phyloP scores from a whole-genome alignment of 257 asterid species.

The Nicotiana paniculata region DNA sequence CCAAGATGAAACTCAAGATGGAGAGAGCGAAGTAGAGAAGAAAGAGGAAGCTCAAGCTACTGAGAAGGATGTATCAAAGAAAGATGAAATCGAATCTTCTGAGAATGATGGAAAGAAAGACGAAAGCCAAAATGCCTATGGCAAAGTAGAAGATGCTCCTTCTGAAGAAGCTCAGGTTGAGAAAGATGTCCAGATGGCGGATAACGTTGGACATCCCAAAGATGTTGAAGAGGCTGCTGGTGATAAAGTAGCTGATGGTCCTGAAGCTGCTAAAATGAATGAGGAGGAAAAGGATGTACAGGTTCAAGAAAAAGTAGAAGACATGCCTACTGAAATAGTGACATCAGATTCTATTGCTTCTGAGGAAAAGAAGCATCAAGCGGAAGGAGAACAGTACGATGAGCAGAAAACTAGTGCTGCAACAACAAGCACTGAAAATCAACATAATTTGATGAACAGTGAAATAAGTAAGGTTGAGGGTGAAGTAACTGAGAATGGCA shows the following conservation, averaged over 20 bases:
- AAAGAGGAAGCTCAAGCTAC: slow-evolving; percentile 11
- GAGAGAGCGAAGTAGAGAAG: slow-evolving; percentile 8
- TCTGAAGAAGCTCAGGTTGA: slow-evolving; percentile 7
- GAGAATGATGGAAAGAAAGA: background rate
- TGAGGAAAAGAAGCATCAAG: background rate
- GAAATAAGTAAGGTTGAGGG: slow-evolving; percentile 18
- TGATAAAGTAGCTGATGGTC: slow-evolving; percentile 10
- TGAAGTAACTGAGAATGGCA: slow-evolving; percentile 23
- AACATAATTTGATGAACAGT: slow-evolving; percentile 8
- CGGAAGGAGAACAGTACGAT: background rate
- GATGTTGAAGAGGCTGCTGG: background rate
- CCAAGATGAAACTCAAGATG: slow-evolving; percentile 12
- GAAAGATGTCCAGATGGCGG: background rate
- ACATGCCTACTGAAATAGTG: background rate
- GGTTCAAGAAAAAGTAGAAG: background rate
- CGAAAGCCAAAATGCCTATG: background rate
- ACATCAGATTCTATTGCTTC: background rate
- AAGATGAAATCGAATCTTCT: background rate
- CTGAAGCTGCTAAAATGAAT: slow-evolving; percentile 12
- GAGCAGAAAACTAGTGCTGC: background rate
- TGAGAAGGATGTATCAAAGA: slow-evolving; percentile 4
- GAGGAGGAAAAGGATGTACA: slow-evolving; percentile 1
- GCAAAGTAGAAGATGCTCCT: slow-evolving; percentile 8
- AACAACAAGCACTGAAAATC: background rate
- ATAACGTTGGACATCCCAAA: background rate